Percentiles rank a stretch among this genome's conserved stretches.
phyloP scores from a whole-genome alignment of 2,329 filamentous ascomycete genomes.

The Triangularia verruculosa region DNA sequence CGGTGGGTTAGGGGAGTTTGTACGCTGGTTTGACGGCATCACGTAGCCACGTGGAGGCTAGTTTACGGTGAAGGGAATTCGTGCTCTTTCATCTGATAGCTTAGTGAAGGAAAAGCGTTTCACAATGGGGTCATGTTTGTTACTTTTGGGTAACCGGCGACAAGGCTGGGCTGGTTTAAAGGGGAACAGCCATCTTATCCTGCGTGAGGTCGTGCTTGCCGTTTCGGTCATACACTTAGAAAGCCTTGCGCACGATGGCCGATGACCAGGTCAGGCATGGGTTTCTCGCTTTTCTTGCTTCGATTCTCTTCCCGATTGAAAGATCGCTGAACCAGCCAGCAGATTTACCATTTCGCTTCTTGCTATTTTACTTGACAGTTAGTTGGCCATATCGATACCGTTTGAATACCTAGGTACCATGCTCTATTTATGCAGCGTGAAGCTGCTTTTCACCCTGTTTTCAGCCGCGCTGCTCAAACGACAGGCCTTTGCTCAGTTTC shows the following conservation, averaged over 20 bases:
- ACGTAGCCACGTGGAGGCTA: not conserved
- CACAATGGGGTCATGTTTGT: not conserved
- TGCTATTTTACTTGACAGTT: not conserved
- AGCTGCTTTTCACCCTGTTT: not conserved
- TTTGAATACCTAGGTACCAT: not conserved
- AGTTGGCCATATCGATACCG: not conserved
- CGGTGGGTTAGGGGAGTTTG: not conserved
- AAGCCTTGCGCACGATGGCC: not conserved
- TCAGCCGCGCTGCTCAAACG: not conserved
- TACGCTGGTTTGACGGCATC: not conserved
- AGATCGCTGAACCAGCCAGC: not conserved
- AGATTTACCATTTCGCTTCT: not conserved
- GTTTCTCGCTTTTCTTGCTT: no score
- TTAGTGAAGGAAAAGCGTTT: not conserved
- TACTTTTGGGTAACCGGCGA: not conserved
- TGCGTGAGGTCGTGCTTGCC: not conserved
- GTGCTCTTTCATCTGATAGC: not conserved
- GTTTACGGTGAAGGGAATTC: not conserved
- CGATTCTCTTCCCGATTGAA: no score
- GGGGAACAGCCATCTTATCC: not conserved
- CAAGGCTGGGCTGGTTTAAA: not conserved
- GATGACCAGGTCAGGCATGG: no score
- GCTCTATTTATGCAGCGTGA: not conserved
- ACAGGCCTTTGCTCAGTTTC: conserved; percentile 12
- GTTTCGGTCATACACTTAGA: not conserved